Evolutionary conservation across 2,329 filamentous ascomycete species (phyloP), one percentile per base, ranked within the genome.

Genomic region (Botrytis tulipae): DNA sequence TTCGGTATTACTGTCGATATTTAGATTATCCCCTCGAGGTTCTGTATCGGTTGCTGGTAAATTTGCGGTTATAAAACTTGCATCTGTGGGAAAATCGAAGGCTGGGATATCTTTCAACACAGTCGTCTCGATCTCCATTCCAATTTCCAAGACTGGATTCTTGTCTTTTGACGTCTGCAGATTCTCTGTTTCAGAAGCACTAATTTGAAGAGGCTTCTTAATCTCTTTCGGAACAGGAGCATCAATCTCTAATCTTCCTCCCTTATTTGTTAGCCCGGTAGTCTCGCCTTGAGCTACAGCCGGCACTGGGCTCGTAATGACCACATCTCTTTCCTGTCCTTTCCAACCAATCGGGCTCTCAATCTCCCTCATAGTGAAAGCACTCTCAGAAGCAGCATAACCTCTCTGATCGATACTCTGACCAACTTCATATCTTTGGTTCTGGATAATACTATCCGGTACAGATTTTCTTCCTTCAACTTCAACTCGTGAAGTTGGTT

Each of bases 401-500:
- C 18, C 59, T 65, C 60, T 48, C 25, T 67, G 65, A 37, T 54
- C 35, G 4, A 57, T 20, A 18, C 35, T 63, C n/a, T 51, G 61
- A 46, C 18, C 22, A 22, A 32, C 22, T 20, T 67, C 70, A 46
- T 67, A 72, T 16, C 61, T 46, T 42, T 51, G 63, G 40, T 48
- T 70, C 22, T 73, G 71, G 6, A 51, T 32, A 7, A 73, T 73
- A 12, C 51, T 51, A 73, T 73, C 63, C n/a, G 63, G 54, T 20
- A 22, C 60, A 29, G 32, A 54, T 32, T 16, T 40, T 20, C 32
- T 44, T 22, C 62, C 48, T 10, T 22, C 60, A 14, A 42, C 3
- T 29, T 42, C n/a, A 4, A n/a, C n/a, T n/a, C 29, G 20, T 16
- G 37, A 40, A 20, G 59, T 73, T 9, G 79, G 75, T 46, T 74